Percentiles rank a stretch among this genome's conserved stretches.
These are phyloP conservation scores for Fusarium staphyleae DNA, from an alignment of 2,329 filamentous ascomycete species.

Conservation along the genomic window DNA sequence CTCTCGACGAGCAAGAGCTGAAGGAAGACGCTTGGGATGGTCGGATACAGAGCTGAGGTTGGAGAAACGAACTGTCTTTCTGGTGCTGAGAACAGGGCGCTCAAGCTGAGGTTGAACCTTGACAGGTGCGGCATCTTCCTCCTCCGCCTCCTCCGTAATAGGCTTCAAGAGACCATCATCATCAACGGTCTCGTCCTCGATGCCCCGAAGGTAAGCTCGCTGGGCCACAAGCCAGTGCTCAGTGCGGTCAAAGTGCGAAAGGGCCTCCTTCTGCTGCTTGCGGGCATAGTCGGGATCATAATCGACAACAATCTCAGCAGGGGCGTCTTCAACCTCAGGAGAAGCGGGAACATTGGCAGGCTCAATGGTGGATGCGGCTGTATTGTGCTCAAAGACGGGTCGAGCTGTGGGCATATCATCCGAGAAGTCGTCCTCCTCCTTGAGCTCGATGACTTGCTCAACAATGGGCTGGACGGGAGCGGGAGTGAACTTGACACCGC, in stretches of 20 bases:
- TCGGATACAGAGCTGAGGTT: conserved; percentile 56
- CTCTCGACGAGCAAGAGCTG: conserved; percentile 65
- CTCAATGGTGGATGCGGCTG: conserved; percentile 44
- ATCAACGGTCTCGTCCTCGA: conserved; percentile 58
- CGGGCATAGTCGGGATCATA: conserved; percentile 78
- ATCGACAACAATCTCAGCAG: conserved; percentile 71
- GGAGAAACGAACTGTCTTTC: conserved; percentile 81
- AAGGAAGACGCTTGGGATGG: conserved; percentile 58
- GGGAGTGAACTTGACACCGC: conserved; percentile 48
- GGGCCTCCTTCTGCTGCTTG: conserved; percentile 73
- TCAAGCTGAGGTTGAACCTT: conserved; percentile 41
- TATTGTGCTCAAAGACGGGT: conserved; percentile 49
- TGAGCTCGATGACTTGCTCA: conserved; percentile 72
- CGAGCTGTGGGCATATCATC: conserved; percentile 74
- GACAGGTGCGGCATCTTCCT: conserved; percentile 38
- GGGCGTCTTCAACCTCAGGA: conserved; percentile 61
- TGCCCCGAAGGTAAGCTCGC: conserved; percentile 74
- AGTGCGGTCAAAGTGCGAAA: conserved; percentile 83
- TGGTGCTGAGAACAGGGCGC: conserved; percentile 49
- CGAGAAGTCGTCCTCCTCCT: conserved; percentile 55
- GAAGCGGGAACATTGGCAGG: conserved; percentile 48
- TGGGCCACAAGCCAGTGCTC: conserved; percentile 87
- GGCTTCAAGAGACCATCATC: conserved; percentile 49
- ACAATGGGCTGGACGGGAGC: conserved; percentile 52
- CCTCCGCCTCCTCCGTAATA: conserved; percentile 47